Percentiles rank a stretch among this genome's conserved stretches.
These are phyloP conservation scores for Leptomonas seymouri DNA, from an alignment of 208 protist species.

Conservation along the genomic window DNA sequence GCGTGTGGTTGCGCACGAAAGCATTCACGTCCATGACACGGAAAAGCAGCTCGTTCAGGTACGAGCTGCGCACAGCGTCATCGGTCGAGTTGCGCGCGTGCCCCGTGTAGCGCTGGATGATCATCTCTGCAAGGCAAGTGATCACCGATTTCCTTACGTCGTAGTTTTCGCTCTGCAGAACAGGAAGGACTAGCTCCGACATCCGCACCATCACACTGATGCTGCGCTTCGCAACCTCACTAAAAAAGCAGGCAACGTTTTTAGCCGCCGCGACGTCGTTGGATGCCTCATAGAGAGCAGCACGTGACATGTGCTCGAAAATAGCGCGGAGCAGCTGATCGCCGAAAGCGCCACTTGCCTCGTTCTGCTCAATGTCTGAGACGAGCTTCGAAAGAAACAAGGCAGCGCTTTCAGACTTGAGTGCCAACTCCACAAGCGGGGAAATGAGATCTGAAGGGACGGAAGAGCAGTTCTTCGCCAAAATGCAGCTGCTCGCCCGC, in stretches of 20 bases:
- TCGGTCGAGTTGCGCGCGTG: constrained; percentile 38
- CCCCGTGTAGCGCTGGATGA: constrained; percentile 82
- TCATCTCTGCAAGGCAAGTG: constrained; percentile 82
- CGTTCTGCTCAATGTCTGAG: constrained; percentile 72
- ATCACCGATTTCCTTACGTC: constrained; percentile 85
- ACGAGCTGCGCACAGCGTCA: constrained; percentile 56
- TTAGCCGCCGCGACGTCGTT: constrained; percentile 58
- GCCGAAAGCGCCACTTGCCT: constrained; percentile 28
- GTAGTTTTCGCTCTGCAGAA: constrained; percentile 83
- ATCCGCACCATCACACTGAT: constrained; percentile 80
- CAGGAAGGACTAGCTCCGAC: constrained; percentile 55
- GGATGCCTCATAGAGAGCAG: constrained; percentile 64
- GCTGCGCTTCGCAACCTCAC: constrained; percentile 74
- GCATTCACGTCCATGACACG: constrained; percentile 88
- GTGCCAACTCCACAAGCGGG: constrained; percentile 71
- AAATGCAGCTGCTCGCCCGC: constrained; percentile 52
- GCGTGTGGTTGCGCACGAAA: constrained; percentile 85
- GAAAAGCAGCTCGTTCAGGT: constrained; percentile 85
- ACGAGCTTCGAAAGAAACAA: constrained; percentile 81
- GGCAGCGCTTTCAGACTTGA: constrained; percentile 76
- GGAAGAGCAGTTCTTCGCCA: constrained; percentile 40
- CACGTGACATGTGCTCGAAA: constrained; percentile 67
- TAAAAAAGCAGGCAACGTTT: constrained; percentile 80
- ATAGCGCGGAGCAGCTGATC: constrained; percentile 54
- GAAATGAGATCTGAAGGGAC: constrained; percentile 65